Conservation (phyloP, 225 moss, liverwort and hornwort genomes). For the Pseudisothecium myosuroides region DNA sequence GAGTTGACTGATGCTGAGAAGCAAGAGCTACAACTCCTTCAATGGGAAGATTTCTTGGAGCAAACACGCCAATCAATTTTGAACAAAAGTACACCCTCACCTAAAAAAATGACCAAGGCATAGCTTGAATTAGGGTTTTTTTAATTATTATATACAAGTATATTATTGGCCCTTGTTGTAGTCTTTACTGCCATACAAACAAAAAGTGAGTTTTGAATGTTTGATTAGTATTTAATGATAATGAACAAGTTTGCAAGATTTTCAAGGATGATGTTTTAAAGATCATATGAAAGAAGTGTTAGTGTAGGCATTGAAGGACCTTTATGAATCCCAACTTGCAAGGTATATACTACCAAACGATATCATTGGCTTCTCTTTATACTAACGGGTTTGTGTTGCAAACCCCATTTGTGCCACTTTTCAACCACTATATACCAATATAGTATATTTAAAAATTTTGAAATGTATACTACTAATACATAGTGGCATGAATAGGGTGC, state of each 20-base stretch:
- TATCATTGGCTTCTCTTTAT: neutral
- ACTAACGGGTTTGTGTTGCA: no score
- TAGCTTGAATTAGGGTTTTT: neutral
- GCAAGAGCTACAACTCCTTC: conserved; percentile 35
- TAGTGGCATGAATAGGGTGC: neutral
- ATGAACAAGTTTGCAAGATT: neutral
- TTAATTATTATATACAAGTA: no score
- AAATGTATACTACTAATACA: neutral
- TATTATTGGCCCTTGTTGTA: no score
- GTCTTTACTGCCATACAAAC: neutral
- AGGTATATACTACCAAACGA: neutral
- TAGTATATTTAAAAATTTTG: neutral
- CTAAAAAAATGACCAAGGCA: neutral
- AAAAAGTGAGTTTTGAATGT: no score
- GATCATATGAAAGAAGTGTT: no score
- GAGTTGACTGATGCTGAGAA: conserved; percentile 20
- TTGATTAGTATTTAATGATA: neutral
- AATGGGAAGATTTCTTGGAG: conserved; percentile 44
- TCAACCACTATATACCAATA: neutral
- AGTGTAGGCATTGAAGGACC: neutral
- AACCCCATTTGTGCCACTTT: neutral
- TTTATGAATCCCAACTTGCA: no score
- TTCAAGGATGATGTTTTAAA: neutral
- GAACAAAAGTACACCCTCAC: conserved; percentile 17
- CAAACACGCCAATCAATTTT: conserved; percentile 51